Evolutionary conservation across 495 filamentous ascomycete genomes (phyloP).

Genomic region (Talaromyces ruber): DNA sequence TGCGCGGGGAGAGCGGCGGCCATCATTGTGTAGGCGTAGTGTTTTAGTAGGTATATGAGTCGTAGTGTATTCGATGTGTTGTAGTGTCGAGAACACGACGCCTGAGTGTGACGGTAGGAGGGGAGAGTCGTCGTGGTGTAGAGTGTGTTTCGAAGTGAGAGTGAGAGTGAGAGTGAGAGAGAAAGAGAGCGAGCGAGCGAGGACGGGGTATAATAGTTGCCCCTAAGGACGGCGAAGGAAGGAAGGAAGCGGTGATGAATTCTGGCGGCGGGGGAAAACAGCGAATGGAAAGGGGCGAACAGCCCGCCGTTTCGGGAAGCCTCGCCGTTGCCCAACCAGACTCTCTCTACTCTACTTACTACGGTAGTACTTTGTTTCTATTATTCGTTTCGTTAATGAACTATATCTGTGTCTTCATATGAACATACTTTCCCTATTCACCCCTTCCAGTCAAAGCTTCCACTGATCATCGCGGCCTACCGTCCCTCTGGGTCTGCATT

Average conservation of each 20-base stretch:
- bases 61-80: not conserved
- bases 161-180: not conserved
- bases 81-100: not conserved
- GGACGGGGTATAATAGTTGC: not conserved
- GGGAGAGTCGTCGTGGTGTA: not conserved
- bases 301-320: conserved; percentile 1
- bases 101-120: not conserved
- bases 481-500: not conserved
- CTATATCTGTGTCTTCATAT: not conserved
- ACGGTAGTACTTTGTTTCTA: too few relatives aligned
- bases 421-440: not conserved
- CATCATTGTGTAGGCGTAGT: not conserved
- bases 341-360: not conserved
- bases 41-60: too few relatives aligned
- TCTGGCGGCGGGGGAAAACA: not conserved
- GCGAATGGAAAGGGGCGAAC: not conserved
- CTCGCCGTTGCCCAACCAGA: not conserved
- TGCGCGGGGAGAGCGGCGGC: conserved; percentile 2
- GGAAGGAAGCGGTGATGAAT: not conserved
- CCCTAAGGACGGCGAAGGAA: not conserved
- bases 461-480: not conserved
- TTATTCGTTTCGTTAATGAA: not conserved
- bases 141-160: not conserved
- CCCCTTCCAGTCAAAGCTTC: not conserved
- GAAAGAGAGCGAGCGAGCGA: not conserved